These are phyloP conservation scores for Epichloe uncinata DNA, from an alignment of 2,329 filamentous ascomycete species.

Conservation along the genomic window DNA sequence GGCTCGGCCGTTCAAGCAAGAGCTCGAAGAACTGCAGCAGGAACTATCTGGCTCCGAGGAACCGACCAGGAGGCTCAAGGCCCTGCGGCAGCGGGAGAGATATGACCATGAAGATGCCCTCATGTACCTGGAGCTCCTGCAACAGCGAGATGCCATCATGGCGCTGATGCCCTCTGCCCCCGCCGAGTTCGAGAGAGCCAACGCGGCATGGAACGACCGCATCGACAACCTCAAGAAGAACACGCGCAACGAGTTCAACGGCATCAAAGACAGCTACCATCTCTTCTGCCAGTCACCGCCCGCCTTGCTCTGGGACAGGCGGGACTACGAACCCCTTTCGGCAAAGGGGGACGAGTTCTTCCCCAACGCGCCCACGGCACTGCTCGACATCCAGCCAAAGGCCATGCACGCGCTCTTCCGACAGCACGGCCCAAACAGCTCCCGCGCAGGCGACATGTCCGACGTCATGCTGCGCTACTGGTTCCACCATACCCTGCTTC, in stretches of 20 bases:
- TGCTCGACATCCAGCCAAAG: conserved; percentile 57
- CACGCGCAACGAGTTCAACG: conserved; percentile 22
- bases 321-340: conserved; percentile 55
- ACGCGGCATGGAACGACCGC: conserved; percentile 21
- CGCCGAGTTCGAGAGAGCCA: conserved; percentile 15
- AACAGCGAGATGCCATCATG: conserved; percentile 17
- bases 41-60: conserved; percentile 9
- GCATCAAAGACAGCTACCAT: conserved; percentile 40
- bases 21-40: conserved; percentile 27
- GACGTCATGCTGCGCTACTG: conserved; percentile 31
- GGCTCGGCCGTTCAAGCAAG: conserved; percentile 27
- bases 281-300: conserved; percentile 35
- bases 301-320: conserved; percentile 53
- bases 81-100: conserved; percentile 17
- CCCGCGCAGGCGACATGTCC: conserved; percentile 34
- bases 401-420: conserved; percentile 34
- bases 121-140: conserved; percentile 20
- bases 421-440: conserved; percentile 26
- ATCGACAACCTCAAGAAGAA: conserved; percentile 22
- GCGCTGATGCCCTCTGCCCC: conserved; percentile 10
- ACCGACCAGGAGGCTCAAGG: conserved; percentile 12
- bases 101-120: conserved; percentile 10
- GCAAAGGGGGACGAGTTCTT: conserved; percentile 49
- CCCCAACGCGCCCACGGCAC: conserved; percentile 41
- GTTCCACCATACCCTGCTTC: conserved; percentile 31